Evolutionary conservation across 805 yeast genomes (phyloP).

Genomic region (Zygoascus tannicola): DNA sequence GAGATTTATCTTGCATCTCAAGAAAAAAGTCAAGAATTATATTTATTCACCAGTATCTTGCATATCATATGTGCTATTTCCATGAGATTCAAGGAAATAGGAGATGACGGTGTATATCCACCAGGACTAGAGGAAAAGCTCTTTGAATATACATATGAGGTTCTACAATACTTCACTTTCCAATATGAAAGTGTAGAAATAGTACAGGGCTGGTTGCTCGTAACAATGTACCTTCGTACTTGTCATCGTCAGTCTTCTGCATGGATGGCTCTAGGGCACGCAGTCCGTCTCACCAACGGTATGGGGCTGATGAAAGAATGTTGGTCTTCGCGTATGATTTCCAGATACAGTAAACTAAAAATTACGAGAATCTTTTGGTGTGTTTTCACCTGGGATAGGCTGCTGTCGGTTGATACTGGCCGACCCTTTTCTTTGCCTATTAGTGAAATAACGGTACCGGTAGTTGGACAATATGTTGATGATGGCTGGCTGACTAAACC

Average conservation of each 20-base stretch:
- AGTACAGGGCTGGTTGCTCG: slow-evolving; percentile 42
- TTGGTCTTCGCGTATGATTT: not conserved
- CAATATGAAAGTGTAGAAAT: slow-evolving; percentile 47
- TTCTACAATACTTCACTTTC: slow-evolving; percentile 34
- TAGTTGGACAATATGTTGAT: slow-evolving; percentile 18
- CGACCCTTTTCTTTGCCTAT: slow-evolving; percentile 32
- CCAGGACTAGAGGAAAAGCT: slow-evolving; percentile 34
- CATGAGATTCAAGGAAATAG: slow-evolving; percentile 42
- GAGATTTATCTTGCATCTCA: slow-evolving; percentile 22
- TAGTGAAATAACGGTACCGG: slow-evolving; percentile 28
- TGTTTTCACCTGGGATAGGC: slow-evolving; percentile 44
- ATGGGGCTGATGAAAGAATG: slow-evolving; percentile 34
- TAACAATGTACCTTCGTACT: slow-evolving; percentile 36
- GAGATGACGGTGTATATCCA: slow-evolving; percentile 16
- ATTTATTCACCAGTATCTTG: slow-evolving; percentile 42
- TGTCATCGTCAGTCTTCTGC: slow-evolving; percentile 38
- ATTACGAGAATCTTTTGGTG: slow-evolving; percentile 47
- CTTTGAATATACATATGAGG: slow-evolving; percentile 34
- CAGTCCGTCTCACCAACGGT: slow-evolving; percentile 36
- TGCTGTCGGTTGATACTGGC: slow-evolving; percentile 46
- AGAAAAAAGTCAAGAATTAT: slow-evolving; percentile 16
- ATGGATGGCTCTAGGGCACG: slow-evolving; percentile 35
- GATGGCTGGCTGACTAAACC: slow-evolving; percentile 42
- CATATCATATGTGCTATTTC: slow-evolving; percentile 42
- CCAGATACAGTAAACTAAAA: slow-evolving; percentile 35